Base-by-base conservation (phyloP, 163 green algal genomes). In the Scenedesmus sp. region DNA sequence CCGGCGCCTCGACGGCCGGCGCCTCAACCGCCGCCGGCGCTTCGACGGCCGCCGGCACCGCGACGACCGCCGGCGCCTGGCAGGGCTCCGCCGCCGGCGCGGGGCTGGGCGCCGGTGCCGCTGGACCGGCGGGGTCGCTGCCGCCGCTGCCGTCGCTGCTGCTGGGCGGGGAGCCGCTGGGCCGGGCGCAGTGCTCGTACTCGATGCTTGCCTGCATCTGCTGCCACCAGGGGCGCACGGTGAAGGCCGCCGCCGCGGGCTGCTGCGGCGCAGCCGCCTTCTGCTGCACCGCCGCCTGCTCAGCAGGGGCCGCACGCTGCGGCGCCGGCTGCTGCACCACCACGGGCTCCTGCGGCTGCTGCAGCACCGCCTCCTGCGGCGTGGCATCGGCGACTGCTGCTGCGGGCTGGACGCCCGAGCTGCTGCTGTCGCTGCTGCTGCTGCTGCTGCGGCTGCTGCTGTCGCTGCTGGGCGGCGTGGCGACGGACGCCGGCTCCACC, bases 141-240 rank as follows among this genome's bases (percentile, higher is more conserved):
- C 66, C 31, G 50, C 65, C 48, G 45, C 18, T 62, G 26, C 63
- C 45, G 9, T 20, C 1, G 58, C 33, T 42, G 31, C 42, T 36
- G 28, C 15, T 36, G 17, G 58, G 13, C 31, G 26, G 26, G 15
- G 6, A 14, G 24, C 15, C 56, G 15, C 58, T 42, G 18, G 58
- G 26, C 33, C 26, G 4, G 14, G 58, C 39, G 58, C 58, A 48
- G 58, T 31, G 44, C 56, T 64, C 28, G 39, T 64, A 44, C 56
- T 44, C 56, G 15, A 64, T 29, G 3, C 28, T 44, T 4, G 56
- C n/a, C 31, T 76, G 42, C n/a, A 76, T 11, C 50, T 76, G 67
- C 53, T 76, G 67, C 67, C 67, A 76, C 67, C 67, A 76, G 2
- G 67, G 67, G 0, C 67, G 6, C 15, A 75, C 13, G 36, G 42